Conservation (phyloP, 768 basidiomycete genomes). For the Pleurotus citrinopileatus region DNA sequence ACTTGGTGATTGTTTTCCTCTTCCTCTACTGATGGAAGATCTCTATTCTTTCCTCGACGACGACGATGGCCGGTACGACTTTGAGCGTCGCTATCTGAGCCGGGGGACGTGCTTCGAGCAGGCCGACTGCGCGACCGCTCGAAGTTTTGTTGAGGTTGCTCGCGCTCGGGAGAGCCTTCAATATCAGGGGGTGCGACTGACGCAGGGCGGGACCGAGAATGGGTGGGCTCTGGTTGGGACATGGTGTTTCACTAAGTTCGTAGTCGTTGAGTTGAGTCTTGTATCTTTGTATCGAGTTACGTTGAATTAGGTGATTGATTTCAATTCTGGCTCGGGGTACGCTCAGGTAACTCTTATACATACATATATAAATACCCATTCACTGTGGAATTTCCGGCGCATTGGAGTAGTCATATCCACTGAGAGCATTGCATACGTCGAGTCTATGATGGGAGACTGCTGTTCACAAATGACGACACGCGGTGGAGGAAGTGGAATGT, state of each 20-base stretch:
- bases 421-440: too few relatives aligned
- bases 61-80: not conserved
- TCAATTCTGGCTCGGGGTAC: too few relatives aligned
- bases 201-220: not conserved
- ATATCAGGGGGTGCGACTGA: conserved; percentile 1
- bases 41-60: conserved; percentile 5
- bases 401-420: too few relatives aligned
- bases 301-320: too few relatives aligned
- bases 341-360: too few relatives aligned
- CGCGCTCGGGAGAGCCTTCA: not conserved
- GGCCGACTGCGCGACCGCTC: not conserved
- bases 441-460: too few relatives aligned
- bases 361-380: too few relatives aligned
- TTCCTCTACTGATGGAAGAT: not conserved
- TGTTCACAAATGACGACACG: too few relatives aligned
- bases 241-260: not conserved
- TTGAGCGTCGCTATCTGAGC: not conserved
- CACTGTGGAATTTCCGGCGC: too few relatives aligned
- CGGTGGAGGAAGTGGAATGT: too few relatives aligned
- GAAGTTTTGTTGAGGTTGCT: not conserved
- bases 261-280: not conserved
- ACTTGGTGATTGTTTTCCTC: not conserved
- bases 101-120: not conserved
- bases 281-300: not conserved
- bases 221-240: conserved; percentile 4